Conservation (phyloP, 2,329 filamentous ascomycete species). For the Bisporella sp. region DNA sequence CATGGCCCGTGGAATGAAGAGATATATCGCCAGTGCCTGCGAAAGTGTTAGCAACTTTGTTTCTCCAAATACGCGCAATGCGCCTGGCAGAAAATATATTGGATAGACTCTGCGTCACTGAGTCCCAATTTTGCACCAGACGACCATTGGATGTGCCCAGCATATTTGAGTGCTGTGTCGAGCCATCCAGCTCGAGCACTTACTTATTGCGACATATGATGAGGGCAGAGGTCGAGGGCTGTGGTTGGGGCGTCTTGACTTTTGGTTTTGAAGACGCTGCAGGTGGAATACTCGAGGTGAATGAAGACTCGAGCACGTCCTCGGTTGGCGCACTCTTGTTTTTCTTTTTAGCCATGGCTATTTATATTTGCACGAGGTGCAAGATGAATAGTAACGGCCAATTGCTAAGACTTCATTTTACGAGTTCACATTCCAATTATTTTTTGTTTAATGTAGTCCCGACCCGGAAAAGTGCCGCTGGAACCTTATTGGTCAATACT, state of each 20-base stretch:
- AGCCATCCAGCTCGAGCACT: conserved; percentile 25
- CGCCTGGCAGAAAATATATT: neutral
- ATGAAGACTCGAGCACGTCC: conserved; percentile 13
- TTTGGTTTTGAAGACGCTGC: conserved; percentile 20
- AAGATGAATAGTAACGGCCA: too few species aligned
- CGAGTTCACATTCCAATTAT: too few species aligned
- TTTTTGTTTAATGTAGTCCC: too few species aligned
- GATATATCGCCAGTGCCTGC: conserved; percentile 78
- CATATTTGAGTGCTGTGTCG: too few species aligned
- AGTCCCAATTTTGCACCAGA: neutral
- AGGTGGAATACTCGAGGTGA: conserved; percentile 11
- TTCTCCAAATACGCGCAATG: neutral
- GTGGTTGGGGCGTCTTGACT: neutral
- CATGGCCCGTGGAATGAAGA: conserved; percentile 79
- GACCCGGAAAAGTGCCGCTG: too few species aligned
- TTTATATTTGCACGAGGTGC: neutral
- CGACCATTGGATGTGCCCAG: too few species aligned
- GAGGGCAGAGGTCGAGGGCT: conserved; percentile 40
- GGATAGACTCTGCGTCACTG: neutral
- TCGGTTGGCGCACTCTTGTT: conserved; percentile 32
- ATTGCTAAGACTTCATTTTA: too few species aligned
- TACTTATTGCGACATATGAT: conserved; percentile 65
- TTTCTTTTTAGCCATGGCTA: conserved; percentile 40
- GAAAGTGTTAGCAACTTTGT: conserved; percentile 6
- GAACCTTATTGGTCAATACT: too few species aligned